These are phyloP conservation scores for Lactifluus rugatus DNA, from an alignment of 768 basidiomycete genomes.

Conservation along the genomic window DNA sequence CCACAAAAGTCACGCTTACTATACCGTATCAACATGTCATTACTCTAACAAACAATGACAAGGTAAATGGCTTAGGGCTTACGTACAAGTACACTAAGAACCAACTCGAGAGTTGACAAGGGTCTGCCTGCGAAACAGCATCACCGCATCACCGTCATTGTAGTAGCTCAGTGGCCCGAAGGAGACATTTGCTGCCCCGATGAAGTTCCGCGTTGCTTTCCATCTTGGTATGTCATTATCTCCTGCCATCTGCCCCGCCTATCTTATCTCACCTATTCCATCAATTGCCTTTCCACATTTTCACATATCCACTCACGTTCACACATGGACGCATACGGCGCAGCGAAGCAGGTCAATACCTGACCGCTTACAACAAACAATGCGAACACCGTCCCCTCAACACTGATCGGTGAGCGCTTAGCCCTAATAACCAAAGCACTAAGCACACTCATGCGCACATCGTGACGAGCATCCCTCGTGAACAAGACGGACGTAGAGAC, in stretches of 20 bases:
- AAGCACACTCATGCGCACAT: slow-evolving; percentile 59
- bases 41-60: too few species aligned
- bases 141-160: slow-evolving; percentile 88
- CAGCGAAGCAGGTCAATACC: slow-evolving; percentile 85
- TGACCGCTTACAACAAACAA: slow-evolving; percentile 33
- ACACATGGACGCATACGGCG: slow-evolving; percentile 33
- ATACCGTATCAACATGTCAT: too few species aligned
- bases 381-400: slow-evolving; percentile 41
- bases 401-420: too few species aligned
- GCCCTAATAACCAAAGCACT: slow-evolving; percentile 28
- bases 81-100: slow-evolving; percentile 87
- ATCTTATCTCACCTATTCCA: too few species aligned
- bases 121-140: slow-evolving; percentile 81
- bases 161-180: too few species aligned
- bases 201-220: too few species aligned
- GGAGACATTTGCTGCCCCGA: too few species aligned
- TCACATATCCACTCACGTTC: too few species aligned
- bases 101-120: slow-evolving; percentile 90
- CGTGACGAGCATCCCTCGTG: slow-evolving; percentile 79
- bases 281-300: slow-evolving; percentile 49
- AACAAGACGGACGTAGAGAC: slow-evolving; percentile 98
- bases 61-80: too few species aligned
- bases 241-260: too few species aligned
- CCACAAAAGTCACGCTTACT: too few species aligned
- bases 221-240: too few species aligned